Percentiles rank a stretch among this genome's conserved stretches.
phyloP scores from a whole-genome alignment of 2,329 filamentous ascomycete genomes.

The Scedosporium boydii region DNA sequence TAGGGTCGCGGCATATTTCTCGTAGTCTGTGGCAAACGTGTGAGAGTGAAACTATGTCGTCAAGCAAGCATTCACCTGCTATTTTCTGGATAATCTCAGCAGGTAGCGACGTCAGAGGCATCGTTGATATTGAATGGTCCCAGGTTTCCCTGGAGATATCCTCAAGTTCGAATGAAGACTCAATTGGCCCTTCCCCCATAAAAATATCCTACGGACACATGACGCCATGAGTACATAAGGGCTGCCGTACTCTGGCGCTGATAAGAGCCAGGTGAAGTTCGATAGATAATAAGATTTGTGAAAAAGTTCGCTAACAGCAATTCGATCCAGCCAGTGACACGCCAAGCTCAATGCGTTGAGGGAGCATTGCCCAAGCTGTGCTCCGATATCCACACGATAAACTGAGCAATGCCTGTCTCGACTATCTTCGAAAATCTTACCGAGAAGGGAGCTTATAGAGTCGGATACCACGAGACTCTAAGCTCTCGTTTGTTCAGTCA shows the following conservation, averaged over 20 bases:
- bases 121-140: not conserved
- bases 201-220: too few species aligned
- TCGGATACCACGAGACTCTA: not conserved
- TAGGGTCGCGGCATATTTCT: not conserved
- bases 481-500: too few species aligned
- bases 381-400: not conserved
- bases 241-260: too few species aligned
- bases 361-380: not conserved
- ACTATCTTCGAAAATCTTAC: too few species aligned
- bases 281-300: not conserved
- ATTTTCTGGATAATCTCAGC: not conserved
- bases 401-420: too few species aligned
- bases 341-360: not conserved
- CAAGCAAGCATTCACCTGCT: not conserved
- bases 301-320: not conserved
- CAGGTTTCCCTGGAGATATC: too few species aligned
- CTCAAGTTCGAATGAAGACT: too few species aligned
- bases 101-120: not conserved
- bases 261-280: not conserved
- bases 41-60: not conserved
- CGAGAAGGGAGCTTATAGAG: not conserved
- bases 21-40: not conserved
- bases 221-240: too few species aligned
- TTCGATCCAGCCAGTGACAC: not conserved
- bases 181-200: too few species aligned